These are phyloP conservation scores for Fusarium praegraminearum DNA, from an alignment of 2,329 filamentous ascomycete species.

Conservation along the genomic window DNA sequence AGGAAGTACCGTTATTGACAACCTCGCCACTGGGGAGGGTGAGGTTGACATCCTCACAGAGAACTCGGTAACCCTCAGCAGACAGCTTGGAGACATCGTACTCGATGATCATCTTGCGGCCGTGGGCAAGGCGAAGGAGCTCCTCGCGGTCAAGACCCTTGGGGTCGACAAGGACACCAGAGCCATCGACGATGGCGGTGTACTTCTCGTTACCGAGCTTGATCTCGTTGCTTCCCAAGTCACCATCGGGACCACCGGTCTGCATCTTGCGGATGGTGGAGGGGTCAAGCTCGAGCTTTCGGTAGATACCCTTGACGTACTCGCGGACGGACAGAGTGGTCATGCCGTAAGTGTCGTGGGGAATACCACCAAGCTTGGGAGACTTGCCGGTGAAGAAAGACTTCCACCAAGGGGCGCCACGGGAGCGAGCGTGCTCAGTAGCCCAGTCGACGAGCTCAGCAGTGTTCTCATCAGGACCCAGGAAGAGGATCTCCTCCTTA, in stretches of 20 bases:
- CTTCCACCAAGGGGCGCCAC: conserved; percentile 98
- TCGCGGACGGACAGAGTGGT: conserved; percentile 96
- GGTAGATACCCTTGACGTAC: conserved; percentile 96
- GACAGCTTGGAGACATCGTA: conserved; percentile 90
- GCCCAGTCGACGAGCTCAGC: conserved; percentile 98
- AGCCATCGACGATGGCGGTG: conserved; percentile 93
- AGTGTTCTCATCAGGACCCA: conserved; percentile 99
- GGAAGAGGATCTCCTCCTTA: conserved; percentile 96
- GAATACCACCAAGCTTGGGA: conserved; percentile 93
- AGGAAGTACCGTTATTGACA: conserved; percentile 89
- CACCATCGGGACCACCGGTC: conserved; percentile 95
- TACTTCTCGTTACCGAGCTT: conserved; percentile 96
- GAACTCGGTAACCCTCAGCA: conserved; percentile 86
- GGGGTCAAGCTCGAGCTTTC: conserved; percentile 91
- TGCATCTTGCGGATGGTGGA: conserved; percentile 91
- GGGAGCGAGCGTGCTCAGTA: conserved; percentile 89
- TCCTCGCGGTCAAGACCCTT: conserved; percentile 88
- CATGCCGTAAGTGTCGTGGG: conserved; percentile 97
- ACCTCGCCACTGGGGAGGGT: conserved; percentile 89
- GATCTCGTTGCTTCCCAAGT: conserved; percentile 98
- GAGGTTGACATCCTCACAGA: conserved; percentile 91
- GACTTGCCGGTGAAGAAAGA: conserved; percentile 99
- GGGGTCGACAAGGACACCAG: conserved; percentile 93
- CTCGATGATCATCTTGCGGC: conserved; percentile 88
- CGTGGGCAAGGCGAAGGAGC: conserved; percentile 84